Conservation (phyloP, 495 filamentous ascomycete genomes). For the Aspergillus taichungensis region DNA sequence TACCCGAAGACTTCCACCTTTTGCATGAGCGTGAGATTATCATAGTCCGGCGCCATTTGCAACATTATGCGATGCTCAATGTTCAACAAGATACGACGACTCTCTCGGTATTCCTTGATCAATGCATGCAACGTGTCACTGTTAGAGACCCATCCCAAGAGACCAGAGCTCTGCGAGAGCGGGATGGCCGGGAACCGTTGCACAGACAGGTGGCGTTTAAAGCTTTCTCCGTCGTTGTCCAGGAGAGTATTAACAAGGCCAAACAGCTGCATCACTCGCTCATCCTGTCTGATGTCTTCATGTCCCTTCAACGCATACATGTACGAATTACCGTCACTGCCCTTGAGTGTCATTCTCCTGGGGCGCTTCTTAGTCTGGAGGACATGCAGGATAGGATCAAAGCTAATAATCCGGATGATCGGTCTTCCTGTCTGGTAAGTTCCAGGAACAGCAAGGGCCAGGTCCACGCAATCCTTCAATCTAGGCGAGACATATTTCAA, state of each 20-base stretch:
- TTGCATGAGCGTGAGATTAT: conserved; percentile 97
- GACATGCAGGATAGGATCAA: conserved; percentile 81
- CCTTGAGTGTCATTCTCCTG: conserved; percentile 76
- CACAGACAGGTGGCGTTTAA: conserved; percentile 93
- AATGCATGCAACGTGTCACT: conserved; percentile 93
- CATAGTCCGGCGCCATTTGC: conserved; percentile 98
- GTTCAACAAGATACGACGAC: conserved; percentile 91
- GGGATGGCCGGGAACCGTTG: conserved; percentile 92
- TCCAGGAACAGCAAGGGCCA: conserved; percentile 87
- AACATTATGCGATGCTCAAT: conserved; percentile 99
- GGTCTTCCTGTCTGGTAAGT: conserved; percentile 86
- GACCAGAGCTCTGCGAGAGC: conserved; percentile 88
- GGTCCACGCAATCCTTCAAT: conserved; percentile 68
- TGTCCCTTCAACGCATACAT: conserved; percentile 90
- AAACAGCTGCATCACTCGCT: conserved; percentile 98
- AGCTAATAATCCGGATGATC: conserved; percentile 76
- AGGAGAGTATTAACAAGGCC: conserved; percentile 92
- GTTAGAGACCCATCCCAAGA: conserved; percentile 96
- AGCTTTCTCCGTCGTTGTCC: conserved; percentile 84
- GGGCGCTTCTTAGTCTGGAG: conserved; percentile 96
- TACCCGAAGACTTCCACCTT: conserved; percentile 99
- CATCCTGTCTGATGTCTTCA: conserved; percentile 97
- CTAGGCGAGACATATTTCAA: conserved; percentile 93
- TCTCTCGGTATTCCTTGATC: conserved; percentile 95
- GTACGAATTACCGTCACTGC: conserved; percentile 79